Percentiles rank a stretch among this genome's conserved stretches.
Conservation (phyloP, 176 grass and related monocot genomes). For the Avena insularis region DNA sequence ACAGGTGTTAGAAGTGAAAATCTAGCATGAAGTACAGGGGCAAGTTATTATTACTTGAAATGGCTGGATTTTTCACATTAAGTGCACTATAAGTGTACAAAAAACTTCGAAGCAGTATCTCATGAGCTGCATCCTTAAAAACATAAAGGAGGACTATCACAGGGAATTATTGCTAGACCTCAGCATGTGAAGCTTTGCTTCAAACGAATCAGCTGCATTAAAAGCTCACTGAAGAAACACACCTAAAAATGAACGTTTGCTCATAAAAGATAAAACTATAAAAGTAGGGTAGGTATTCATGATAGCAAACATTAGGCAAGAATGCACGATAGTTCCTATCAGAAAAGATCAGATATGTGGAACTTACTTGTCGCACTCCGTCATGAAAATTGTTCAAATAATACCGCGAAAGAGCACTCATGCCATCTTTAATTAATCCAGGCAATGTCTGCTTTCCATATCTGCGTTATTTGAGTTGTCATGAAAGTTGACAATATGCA, state of each 20-base stretch:
- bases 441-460: constrained; percentile 94
- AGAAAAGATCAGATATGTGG: constrained; percentile 5
- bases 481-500: constrained; percentile 24
- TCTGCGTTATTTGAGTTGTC: constrained; percentile 50
- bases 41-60: constrained; percentile 21
- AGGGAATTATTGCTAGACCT: constrained; percentile 8
- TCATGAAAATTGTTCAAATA: constrained; percentile 99
- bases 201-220: not conserved
- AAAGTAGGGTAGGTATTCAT: constrained; percentile 10
- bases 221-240: constrained; percentile 10
- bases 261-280: constrained; percentile 23
- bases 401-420: constrained; percentile 94
- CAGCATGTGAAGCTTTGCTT: not conserved
- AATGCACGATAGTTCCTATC: constrained; percentile 15
- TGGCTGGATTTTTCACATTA: constrained; percentile 7
- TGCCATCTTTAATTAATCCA: constrained; percentile 92
- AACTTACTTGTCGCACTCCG: constrained; percentile 80
- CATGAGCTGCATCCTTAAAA: not conserved
- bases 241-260: constrained; percentile 1
- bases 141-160: constrained; percentile 5
- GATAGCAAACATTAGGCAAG: constrained; percentile 23
- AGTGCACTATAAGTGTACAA: not conserved
- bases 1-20: constrained; percentile 19
- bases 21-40: constrained; percentile 20
- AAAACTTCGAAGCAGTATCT: constrained; percentile 2